phyloP scores from a whole-genome alignment of 2,329 filamentous ascomycete genomes.

The Fusarium devonianum region DNA sequence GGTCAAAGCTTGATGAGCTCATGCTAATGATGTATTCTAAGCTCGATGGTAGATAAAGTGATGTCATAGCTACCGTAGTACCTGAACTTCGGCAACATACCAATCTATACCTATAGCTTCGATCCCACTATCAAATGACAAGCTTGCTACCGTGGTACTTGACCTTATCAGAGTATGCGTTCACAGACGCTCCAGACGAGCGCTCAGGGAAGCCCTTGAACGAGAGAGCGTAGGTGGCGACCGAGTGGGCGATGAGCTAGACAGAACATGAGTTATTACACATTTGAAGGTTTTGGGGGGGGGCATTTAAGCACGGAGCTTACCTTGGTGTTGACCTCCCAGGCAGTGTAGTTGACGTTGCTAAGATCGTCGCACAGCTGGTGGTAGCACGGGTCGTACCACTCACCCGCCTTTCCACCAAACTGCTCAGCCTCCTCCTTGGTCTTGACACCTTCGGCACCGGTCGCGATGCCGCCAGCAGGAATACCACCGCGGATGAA shows the following conservation, averaged over 20 bases:
- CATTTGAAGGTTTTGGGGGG: not conserved
- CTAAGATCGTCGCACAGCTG: slow-evolving; percentile 65
- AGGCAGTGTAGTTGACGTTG: slow-evolving; percentile 67
- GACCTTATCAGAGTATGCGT: slow-evolving; percentile 44
- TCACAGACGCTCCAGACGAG: slow-evolving; percentile 39
- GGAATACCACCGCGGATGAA: slow-evolving; percentile 79
- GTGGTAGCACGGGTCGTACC: slow-evolving; percentile 68
- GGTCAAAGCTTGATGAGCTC: too few relatives aligned
- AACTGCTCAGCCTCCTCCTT: slow-evolving; percentile 69
- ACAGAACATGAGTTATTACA: slow-evolving; percentile 29
- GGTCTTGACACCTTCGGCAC: slow-evolving; percentile 80
- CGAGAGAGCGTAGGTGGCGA: slow-evolving; percentile 72
- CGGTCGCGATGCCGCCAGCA: slow-evolving; percentile 77
- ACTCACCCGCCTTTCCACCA: slow-evolving; percentile 71
- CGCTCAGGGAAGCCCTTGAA: slow-evolving; percentile 71
- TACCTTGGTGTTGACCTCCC: slow-evolving; percentile 68
- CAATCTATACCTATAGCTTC: too few relatives aligned
- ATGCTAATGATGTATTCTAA: too few relatives aligned
- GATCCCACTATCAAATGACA: slow-evolving; percentile 56
- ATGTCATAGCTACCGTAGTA: too few relatives aligned
- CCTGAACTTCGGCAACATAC: too few relatives aligned
- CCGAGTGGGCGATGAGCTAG: slow-evolving; percentile 72
- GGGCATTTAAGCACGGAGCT: slow-evolving; percentile 21
- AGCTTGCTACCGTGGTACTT: slow-evolving; percentile 61
- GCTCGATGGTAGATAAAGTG: too few relatives aligned